phyloP scores from a whole-genome alignment of 2,329 filamentous ascomycete species.

The Blumeriella jaapii region DNA sequence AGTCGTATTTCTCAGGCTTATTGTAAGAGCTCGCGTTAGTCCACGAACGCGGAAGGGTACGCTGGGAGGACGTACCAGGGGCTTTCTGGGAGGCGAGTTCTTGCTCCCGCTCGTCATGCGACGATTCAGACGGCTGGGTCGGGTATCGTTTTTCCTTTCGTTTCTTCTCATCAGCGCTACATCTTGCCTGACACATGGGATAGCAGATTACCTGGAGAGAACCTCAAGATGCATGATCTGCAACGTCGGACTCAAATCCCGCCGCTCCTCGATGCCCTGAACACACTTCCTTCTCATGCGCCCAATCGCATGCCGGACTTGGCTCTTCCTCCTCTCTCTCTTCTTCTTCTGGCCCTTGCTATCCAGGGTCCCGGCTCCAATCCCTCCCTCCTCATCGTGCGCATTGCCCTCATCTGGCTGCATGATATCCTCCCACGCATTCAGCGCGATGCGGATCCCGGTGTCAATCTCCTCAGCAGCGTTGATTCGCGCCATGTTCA shows the following conservation, averaged over 20 bases:
- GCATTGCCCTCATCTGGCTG: constrained; percentile 5
- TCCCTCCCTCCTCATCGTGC: constrained; percentile 5
- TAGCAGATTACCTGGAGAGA: constrained; percentile 10
- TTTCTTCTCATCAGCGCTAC: neutral
- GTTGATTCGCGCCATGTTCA: constrained; percentile 8
- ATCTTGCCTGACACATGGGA: too few relatives aligned
- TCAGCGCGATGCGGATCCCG: constrained; percentile 11
- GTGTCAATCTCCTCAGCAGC: constrained; percentile 13
- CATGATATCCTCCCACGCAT: constrained; percentile 18
- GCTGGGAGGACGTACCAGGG: neutral
- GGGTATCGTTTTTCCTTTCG: constrained; percentile 4
- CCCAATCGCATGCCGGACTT: constrained; percentile 15
- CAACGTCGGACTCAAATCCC: constrained; percentile 12
- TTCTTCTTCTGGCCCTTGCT: constrained; percentile 7
- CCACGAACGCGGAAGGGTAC: neutral
- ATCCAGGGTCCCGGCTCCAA: constrained; percentile 1
- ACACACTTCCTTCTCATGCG: constrained; percentile 14
- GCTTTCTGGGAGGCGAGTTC: neutral
- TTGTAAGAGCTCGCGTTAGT: neutral
- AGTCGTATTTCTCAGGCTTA: neutral
- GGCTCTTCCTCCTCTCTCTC: constrained; percentile 10
- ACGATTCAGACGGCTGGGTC: constrained; percentile 1
- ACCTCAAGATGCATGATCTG: constrained; percentile 12
- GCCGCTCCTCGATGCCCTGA: constrained; percentile 13
- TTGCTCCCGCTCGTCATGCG: constrained; percentile 3